A percentile compares a stretch with the other conserved stretches of the same genome.
phyloP scores from a whole-genome alignment of 2,329 filamentous ascomycete species.

The Aspergillus persii region DNA sequence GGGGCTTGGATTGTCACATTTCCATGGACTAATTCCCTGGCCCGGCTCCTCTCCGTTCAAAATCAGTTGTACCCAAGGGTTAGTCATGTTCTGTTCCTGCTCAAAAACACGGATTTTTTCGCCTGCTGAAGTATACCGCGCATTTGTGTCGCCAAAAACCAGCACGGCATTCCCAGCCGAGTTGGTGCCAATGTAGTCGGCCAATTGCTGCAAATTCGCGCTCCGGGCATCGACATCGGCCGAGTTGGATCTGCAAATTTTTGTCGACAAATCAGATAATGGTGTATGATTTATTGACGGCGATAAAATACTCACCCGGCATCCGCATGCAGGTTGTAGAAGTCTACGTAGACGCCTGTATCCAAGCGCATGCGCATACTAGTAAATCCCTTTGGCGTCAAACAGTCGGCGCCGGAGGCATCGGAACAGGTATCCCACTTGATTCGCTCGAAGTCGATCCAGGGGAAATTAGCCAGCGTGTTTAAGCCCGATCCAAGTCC shows the following conservation, averaged over 20 bases:
- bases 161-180: conserved; percentile 62
- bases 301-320: conserved; percentile 47
- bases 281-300: too few species aligned
- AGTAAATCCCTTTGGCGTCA: conserved; percentile 69
- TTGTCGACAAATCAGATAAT: background rate
- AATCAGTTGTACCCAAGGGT: conserved; percentile 60
- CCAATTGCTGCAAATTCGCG: conserved; percentile 59
- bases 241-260: conserved; percentile 38
- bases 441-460: conserved; percentile 54
- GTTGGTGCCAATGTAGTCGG: conserved; percentile 55
- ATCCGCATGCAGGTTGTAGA: conserved; percentile 67
- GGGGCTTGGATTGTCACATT: conserved; percentile 60
- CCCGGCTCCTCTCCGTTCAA: conserved; percentile 48
- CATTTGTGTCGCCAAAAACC: conserved; percentile 65
- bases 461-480: conserved; percentile 59
- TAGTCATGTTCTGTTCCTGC: conserved; percentile 53
- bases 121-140: conserved; percentile 58
- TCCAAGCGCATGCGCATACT: conserved; percentile 60
- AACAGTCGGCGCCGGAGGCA: conserved; percentile 57
- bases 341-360: conserved; percentile 57
- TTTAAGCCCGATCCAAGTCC: conserved; percentile 64
- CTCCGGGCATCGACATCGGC: conserved; percentile 57
- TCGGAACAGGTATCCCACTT: conserved; percentile 57
- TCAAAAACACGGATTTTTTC: conserved; percentile 55
- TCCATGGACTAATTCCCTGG: conserved; percentile 33